Percentiles rank a stretch among this genome's conserved stretches.
These are phyloP conservation scores for Domatiomyces globalis DNA, from an alignment of 2,329 filamentous ascomycete genomes.

Conservation along the genomic window DNA sequence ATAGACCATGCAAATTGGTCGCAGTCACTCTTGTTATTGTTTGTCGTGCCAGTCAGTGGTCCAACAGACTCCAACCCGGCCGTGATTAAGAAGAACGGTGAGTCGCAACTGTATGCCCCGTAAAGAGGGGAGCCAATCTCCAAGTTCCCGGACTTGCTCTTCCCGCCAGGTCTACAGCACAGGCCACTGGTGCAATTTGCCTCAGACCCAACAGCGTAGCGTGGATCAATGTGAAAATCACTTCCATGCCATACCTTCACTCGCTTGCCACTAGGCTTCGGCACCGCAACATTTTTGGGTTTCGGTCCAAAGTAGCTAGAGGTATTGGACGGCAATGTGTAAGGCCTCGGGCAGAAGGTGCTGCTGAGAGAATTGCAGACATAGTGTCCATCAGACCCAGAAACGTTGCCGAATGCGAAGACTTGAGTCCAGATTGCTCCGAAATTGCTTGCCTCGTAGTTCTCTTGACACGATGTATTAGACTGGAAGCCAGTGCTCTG, in stretches of 20 bases:
- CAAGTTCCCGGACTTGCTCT: conserved; percentile 23
- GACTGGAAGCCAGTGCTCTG: conserved; percentile 34
- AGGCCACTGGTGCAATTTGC: conserved; percentile 39
- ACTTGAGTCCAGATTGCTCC: conserved; percentile 46
- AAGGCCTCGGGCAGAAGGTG: conserved; percentile 35
- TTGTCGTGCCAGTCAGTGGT: conserved; percentile 41
- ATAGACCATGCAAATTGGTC: conserved; percentile 36
- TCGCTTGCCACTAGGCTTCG: conserved; percentile 37
- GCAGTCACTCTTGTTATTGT: conserved; percentile 26
- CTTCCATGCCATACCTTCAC: conserved; percentile 44
- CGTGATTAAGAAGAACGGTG: conserved; percentile 43
- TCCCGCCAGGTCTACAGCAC: conserved; percentile 37
- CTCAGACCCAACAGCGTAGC: conserved; percentile 40
- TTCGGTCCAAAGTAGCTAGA: conserved; percentile 40
- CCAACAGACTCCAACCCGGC: conserved; percentile 43
- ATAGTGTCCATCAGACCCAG: conserved; percentile 41
- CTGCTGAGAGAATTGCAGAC: conserved; percentile 40
- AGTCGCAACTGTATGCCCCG: conserved; percentile 43
- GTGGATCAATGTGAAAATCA: conserved; percentile 42
- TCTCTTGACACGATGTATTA: conserved; percentile 34
- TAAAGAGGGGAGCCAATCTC: conserved; percentile 38
- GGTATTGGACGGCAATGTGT: conserved; percentile 32
- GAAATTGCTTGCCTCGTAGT: conserved; percentile 35
- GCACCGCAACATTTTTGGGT: conserved; percentile 31
- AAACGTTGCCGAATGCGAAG: conserved; percentile 38